A percentile compares a stretch with the other conserved stretches of the same genome.
phyloP scores from a whole-genome alignment of 129 eudicot species.

The Saussurea involucrata region DNA sequence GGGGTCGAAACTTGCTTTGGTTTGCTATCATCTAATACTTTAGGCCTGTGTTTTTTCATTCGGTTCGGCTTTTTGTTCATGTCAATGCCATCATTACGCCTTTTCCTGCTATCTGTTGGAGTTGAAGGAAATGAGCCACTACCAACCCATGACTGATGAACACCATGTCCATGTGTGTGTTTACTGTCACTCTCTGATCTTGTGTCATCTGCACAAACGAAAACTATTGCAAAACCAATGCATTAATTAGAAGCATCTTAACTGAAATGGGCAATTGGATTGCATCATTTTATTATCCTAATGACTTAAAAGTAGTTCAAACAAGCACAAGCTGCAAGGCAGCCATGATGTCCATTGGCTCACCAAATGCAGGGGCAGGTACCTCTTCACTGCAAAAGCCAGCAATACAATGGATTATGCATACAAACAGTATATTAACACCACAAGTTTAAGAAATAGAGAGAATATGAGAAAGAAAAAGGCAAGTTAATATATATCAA shows the following conservation, averaged over 20 bases:
- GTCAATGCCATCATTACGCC: conserved; percentile 29
- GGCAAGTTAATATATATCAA: too few species aligned
- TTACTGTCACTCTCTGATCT: neutral
- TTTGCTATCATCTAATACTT: conserved; percentile 32
- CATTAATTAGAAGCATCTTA: neutral
- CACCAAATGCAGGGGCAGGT: too few species aligned
- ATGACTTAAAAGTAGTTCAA: neutral
- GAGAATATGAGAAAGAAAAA: too few species aligned
- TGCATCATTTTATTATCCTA: neutral
- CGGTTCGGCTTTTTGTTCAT: conserved; percentile 35
- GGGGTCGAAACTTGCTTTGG: conserved; percentile 29
- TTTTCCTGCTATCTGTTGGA: conserved; percentile 25
- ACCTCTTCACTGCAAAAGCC: too few species aligned
- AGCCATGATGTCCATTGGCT: too few species aligned
- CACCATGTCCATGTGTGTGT: conserved; percentile 4
- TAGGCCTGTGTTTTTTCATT: conserved; percentile 51
- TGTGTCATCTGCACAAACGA: conserved; percentile 23
- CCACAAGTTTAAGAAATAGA: too few species aligned
- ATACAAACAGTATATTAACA: too few species aligned
- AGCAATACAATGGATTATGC: too few species aligned
- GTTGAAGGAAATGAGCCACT: conserved; percentile 21
- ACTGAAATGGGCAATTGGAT: neutral
- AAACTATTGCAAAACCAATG: neutral
- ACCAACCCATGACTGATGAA: conserved; percentile 15
- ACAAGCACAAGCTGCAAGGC: neutral